Evolutionary conservation across 306 rosid species (phyloP).

Genomic region (Echinosophora koreensis): DNA sequence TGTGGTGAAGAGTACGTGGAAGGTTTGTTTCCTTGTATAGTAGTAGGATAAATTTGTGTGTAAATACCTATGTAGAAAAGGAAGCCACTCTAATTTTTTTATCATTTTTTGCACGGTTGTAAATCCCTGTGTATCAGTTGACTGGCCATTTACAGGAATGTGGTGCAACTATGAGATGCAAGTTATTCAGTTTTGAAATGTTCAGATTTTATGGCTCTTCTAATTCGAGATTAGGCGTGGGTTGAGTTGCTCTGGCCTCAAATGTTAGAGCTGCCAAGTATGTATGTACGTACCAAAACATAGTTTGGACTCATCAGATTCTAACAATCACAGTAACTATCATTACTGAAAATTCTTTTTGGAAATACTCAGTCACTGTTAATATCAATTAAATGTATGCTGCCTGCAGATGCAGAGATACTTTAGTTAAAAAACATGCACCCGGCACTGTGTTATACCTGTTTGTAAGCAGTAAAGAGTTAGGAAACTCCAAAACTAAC

Average conservation of each 20-base stretch:
- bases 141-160: conserved; percentile 5
- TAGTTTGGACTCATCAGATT: not conserved
- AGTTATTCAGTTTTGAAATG: conserved; percentile 17
- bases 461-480: conserved; percentile 19
- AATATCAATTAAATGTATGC: not conserved
- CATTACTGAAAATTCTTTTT: not conserved
- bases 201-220: conserved; percentile 12
- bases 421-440: too few relatives aligned
- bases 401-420: not conserved
- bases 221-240: not conserved
- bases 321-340: not conserved
- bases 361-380: not conserved
- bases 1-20: conserved; percentile 31
- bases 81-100: conserved; percentile 10
- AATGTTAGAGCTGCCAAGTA: not conserved
- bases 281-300: not conserved
- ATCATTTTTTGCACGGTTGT: conserved; percentile 27
- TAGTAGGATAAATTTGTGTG: conserved; percentile 41
- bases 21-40: conserved; percentile 24
- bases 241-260: conserved; percentile 10
- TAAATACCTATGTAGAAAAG: conserved; percentile 39
- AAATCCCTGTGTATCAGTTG: conserved; percentile 45
- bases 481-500: conserved; percentile 20
- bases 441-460: not conserved
- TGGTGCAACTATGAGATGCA: conserved; percentile 30